Evolutionary conservation across 768 basidiomycete species (phyloP), one percentile per base, ranked within the genome.

Genomic region (Filobasidium floriforme): DNA sequence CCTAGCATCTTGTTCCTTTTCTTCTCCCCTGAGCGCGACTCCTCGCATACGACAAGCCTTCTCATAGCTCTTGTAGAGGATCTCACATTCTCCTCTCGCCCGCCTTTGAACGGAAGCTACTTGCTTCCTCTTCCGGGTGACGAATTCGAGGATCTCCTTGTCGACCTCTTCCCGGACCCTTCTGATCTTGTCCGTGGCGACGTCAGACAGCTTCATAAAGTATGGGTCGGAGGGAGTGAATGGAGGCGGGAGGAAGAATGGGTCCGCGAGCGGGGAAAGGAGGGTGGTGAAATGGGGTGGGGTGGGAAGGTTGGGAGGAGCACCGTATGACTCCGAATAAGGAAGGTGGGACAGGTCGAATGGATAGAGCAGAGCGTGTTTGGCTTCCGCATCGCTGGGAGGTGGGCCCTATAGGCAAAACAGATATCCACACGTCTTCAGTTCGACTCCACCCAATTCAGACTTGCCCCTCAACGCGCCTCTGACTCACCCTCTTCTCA

Each of bases 221-320:
- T 73, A 73, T 0, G 75, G 72, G 55, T 77, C 73, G 18, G 71
- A 67, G 1, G 77, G 77, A 14, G 75, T 74, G 63, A 77, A 79
- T 7, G 77, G 77, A 11, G 75, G 75, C n/a, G 77, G 77, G 15
- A 79, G 73, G 69, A 79, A 79, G 73, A 79, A 77, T 28, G 77
- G 77, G 41, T 79, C 77, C 11, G 70, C 69, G 10, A 74, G 54
- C 0, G 70, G 72, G 0, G 76, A 46, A 24, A 66, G 65, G 44
- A 54, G 51, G 51, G 49, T 41, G 12, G 59, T 28, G 1, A 51
- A 49, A 32, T 12, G n/a, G 19, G 60, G 59, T 10, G 65, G 60
- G 22, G 43, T 51, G 7, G 60, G 46, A 37, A 59, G 59, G 14
- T 49, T 60, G 3, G 65, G 59, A 28, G 64, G 64, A n/a, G 64